These are phyloP conservation scores for Barnettozyma siamensis DNA, from an alignment of 805 yeast species.

Conservation along the genomic window DNA sequence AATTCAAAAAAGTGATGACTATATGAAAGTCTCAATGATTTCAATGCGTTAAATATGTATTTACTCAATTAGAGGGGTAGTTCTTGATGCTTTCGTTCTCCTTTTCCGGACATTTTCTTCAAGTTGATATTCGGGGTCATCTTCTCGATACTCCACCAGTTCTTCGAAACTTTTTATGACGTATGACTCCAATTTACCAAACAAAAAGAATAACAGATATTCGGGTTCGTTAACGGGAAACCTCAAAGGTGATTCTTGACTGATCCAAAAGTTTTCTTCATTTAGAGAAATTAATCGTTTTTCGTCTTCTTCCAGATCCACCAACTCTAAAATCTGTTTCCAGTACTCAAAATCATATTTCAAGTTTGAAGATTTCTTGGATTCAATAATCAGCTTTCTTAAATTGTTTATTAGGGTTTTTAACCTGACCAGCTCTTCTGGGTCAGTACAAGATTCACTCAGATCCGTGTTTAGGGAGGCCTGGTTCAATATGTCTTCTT, in stretches of 20 bases:
- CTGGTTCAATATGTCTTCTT: neutral
- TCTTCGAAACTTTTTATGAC: constrained; percentile 6
- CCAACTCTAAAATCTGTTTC: constrained; percentile 33
- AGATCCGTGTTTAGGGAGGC: neutral
- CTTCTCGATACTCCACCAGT: constrained; percentile 3
- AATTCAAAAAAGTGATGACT: too few species aligned
- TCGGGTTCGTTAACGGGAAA: constrained; percentile 66
- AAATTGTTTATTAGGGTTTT: constrained; percentile 23
- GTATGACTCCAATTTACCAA: constrained; percentile 20
- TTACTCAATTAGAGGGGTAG: too few species aligned
- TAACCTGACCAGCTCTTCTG: neutral
- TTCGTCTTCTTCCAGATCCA: constrained; percentile 25
- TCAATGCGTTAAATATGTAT: too few species aligned
- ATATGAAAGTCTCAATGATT: too few species aligned
- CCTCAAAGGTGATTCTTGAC: constrained; percentile 60
- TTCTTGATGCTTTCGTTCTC: too few species aligned
- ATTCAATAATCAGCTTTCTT: constrained; percentile 11
- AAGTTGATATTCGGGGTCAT: too few species aligned
- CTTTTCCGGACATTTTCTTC: too few species aligned
- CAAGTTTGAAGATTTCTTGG: constrained; percentile 23
- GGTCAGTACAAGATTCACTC: neutral
- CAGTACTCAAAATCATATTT: constrained; percentile 49
- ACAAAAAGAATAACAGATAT: constrained; percentile 42
- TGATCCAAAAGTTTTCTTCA: constrained; percentile 51
- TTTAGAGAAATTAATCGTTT: constrained; percentile 15